Evolutionary conservation across 768 basidiomycete species (phyloP).

Genomic region (Botryobasidium botryosum): DNA sequence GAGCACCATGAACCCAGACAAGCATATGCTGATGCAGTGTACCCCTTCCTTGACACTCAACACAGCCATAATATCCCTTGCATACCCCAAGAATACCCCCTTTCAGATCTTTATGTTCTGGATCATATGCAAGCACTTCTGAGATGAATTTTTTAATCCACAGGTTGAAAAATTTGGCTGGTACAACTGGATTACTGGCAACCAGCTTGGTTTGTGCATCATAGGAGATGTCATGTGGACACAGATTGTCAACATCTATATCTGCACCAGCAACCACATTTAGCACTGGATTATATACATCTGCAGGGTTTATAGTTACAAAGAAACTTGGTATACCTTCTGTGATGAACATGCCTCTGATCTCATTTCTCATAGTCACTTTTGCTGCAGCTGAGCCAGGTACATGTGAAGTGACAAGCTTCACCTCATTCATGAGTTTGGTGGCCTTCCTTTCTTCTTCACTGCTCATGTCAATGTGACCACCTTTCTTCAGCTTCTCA

Average conservation of each 20-base stretch:
- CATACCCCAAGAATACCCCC: constrained; percentile 9
- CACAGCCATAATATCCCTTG: constrained; percentile 12
- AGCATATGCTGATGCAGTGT: constrained; percentile 14
- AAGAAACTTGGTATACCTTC: constrained; percentile 12
- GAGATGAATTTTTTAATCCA: constrained; percentile 24
- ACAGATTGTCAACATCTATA: constrained; percentile 8
- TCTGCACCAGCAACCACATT: constrained; percentile 9
- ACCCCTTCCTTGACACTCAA: constrained; percentile 13
- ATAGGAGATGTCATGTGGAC: not conserved
- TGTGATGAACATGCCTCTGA: constrained; percentile 8
- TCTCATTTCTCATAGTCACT: constrained; percentile 10
- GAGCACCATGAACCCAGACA: constrained; percentile 13
- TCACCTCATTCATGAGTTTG: constrained; percentile 11
- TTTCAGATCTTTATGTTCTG: not conserved
- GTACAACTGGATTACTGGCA: constrained; percentile 22
- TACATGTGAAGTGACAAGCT: constrained; percentile 8
- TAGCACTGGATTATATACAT: constrained; percentile 10
- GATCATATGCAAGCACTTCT: constrained; percentile 2
- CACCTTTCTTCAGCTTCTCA: constrained; percentile 4
- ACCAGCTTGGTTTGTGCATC: constrained; percentile 3
- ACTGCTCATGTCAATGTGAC: not conserved
- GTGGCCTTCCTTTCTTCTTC: constrained; percentile 9
- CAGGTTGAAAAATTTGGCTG: constrained; percentile 28
- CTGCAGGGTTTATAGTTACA: constrained; percentile 14
- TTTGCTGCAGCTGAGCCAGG: constrained; percentile 10